Evolutionary conservation across 176 grass and related monocot species (phyloP), one percentile per base, ranked within the genome.

Genomic region (maize (Zea mays)): DNA sequence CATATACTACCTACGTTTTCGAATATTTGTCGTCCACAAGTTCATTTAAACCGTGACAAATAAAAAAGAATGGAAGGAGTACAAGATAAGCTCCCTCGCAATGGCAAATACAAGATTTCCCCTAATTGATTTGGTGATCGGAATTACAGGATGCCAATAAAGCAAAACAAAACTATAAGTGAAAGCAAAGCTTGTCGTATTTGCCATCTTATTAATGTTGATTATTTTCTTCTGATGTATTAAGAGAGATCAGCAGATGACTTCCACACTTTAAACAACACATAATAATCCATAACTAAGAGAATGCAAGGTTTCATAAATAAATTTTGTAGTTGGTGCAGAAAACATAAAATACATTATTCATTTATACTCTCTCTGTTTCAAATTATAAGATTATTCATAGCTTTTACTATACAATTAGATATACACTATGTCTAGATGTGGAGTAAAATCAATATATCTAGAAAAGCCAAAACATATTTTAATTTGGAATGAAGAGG

Each of bases 311-410:
- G 6, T 64, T 54, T 44, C 3, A 19, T 14, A 66, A 47, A 71
- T 16, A 27, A 7, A 81, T 52, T 62, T 72, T 72, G 11, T 40
- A 41, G 10, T 52, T 73, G n/a, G 11, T 67, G 40, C n/a, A 42
- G 7, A 73, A 64, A 21, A 51, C 38, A 39, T 39, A 39, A 39
- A 3, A 39, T 39, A 4, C 38, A 4, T 1, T 39, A 39, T 39
- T 39, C 38, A 39, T 39, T 39, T 39, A 39, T 21, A 49, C 34
- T 27, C 0, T 27, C 27, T 27, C 27, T 27, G 27, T 27, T 27
- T 27, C 27, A 27, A 27, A 27, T 27, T 27, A 27, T 27, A 27
- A 27, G 27, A 27, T 27, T 0, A 27, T 27, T 27, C 27, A 27
- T 27, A 27, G 27, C 27, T 27, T 27, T 27, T 27, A 27, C 27